These are phyloP conservation scores for Ophiosphaerella narmari DNA, from an alignment of 2,329 filamentous ascomycete genomes.

Conservation along the genomic window DNA sequence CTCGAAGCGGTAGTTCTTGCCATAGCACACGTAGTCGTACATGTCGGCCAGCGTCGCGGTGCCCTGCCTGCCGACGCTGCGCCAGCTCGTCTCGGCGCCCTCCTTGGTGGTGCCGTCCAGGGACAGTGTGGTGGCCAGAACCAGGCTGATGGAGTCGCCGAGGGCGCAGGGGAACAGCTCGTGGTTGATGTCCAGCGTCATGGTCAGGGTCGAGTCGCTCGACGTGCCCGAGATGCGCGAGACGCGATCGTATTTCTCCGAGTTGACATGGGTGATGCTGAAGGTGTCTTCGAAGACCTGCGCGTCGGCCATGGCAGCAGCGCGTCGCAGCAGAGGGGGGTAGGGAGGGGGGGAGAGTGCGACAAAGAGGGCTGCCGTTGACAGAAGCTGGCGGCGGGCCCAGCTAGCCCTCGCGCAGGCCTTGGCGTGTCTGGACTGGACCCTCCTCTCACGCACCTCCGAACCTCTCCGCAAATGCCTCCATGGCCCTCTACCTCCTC, in stretches of 20 bases:
- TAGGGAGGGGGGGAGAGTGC: background rate
- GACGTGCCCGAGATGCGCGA: slow-evolving; percentile 81
- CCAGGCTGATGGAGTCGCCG: slow-evolving; percentile 78
- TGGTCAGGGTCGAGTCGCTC: slow-evolving; percentile 73
- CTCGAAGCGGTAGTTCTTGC: slow-evolving; percentile 88
- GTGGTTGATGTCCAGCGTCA: slow-evolving; percentile 90
- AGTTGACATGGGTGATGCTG: slow-evolving; percentile 77
- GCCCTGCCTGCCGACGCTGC: slow-evolving; percentile 58
- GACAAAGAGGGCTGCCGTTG: background rate
- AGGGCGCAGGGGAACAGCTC: slow-evolving; percentile 81
- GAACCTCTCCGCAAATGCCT: slow-evolving; percentile 8
- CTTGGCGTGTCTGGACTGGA: slow-evolving; percentile 2
- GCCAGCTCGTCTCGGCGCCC: slow-evolving; percentile 66
- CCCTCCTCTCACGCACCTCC: slow-evolving; percentile 8
- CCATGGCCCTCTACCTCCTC: background rate
- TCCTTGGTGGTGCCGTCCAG: slow-evolving; percentile 74
- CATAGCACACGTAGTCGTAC: slow-evolving; percentile 86
- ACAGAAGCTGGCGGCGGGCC: too few relatives aligned
- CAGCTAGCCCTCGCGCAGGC: background rate
- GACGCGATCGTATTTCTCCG: slow-evolving; percentile 92
- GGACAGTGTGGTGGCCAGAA: slow-evolving; percentile 82
- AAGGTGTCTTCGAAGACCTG: slow-evolving; percentile 95
- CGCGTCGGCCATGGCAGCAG: slow-evolving; percentile 70
- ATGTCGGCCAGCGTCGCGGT: slow-evolving; percentile 68
- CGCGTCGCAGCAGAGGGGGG: background rate